phyloP scores from a whole-genome alignment of 1,284 basidiomycete genomes.

The Neotropicomus parvogracilis region DNA sequence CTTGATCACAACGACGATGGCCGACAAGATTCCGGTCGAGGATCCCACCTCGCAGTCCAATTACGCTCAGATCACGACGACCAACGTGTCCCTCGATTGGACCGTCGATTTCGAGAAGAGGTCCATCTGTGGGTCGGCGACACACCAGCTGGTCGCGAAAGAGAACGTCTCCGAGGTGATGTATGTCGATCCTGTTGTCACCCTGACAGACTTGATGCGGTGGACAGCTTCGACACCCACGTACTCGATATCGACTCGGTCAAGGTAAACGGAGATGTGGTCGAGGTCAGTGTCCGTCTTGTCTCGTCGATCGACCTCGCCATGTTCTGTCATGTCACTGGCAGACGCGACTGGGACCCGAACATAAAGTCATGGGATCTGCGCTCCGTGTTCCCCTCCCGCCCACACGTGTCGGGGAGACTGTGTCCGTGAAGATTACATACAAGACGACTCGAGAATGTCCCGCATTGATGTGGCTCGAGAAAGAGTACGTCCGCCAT shows the following conservation, averaged over 20 bases:
- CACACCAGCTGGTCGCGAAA: constrained; percentile 60
- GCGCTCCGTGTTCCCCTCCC: constrained; percentile 58
- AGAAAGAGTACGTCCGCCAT: constrained; percentile 76
- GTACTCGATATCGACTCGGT: constrained; percentile 67
- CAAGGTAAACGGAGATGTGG: constrained; percentile 48
- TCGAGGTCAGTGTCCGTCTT: constrained; percentile 11
- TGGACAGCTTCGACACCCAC: constrained; percentile 70
- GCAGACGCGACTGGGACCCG: constrained; percentile 47
- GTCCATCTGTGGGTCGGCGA: constrained; percentile 70
- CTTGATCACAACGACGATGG: no score
- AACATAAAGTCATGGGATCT: constrained; percentile 71
- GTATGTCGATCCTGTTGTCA: constrained; percentile 33
- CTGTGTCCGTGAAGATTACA: constrained; percentile 54
- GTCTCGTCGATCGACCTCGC: background rate
- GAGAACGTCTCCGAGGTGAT: constrained; percentile 67
- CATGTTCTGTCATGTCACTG: background rate
- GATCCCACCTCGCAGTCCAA: constrained; percentile 76
- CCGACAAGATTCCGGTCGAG: constrained; percentile 4
- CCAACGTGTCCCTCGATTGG: constrained; percentile 81
- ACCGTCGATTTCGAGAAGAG: constrained; percentile 71
- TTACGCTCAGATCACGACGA: constrained; percentile 65
- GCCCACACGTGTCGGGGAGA: constrained; percentile 40
- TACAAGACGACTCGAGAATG: constrained; percentile 83
- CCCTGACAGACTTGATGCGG: no score
- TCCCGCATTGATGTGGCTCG: constrained; percentile 90